These are phyloP conservation scores for Lojkania enalia DNA, from an alignment of 2,329 filamentous ascomycete genomes.

Conservation along the genomic window DNA sequence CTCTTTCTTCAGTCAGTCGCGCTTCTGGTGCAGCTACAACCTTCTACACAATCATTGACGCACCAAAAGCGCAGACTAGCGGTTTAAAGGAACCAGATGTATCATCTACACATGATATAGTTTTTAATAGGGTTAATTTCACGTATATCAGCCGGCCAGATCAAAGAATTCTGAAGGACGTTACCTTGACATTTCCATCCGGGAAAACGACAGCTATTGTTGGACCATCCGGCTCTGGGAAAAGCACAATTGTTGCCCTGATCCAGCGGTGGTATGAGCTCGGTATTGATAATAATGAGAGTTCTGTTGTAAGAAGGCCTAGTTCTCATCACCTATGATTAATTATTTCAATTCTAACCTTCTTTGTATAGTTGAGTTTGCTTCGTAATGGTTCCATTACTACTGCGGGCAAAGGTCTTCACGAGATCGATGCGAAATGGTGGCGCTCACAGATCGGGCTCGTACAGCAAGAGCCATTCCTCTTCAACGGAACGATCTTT, in stretches of 20 bases:
- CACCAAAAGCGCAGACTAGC: constrained; percentile 16
- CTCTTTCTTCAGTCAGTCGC: constrained; percentile 19
- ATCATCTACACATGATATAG: constrained; percentile 26
- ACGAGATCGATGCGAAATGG: constrained; percentile 81
- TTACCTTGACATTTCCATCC: constrained; percentile 75
- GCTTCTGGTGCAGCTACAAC: constrained; percentile 24
- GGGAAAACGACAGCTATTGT: constrained; percentile 94
- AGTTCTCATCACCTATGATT: no score
- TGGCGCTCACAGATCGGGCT: constrained; percentile 86
- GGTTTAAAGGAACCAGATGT: constrained; percentile 19
- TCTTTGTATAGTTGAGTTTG: constrained; percentile 12
- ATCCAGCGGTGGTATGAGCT: constrained; percentile 84
- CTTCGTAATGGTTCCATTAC: constrained; percentile 26
- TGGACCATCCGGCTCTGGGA: constrained; percentile 88
- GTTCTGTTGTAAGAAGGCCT: constrained; percentile 15
- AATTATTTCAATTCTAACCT: background rate
- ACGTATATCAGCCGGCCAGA: constrained; percentile 62
- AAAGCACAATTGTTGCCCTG: constrained; percentile 88
- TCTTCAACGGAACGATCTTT: constrained; percentile 86
- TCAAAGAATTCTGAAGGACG: constrained; percentile 80
- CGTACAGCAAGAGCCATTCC: constrained; percentile 86
- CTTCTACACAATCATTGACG: constrained; percentile 31
- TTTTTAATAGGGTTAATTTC: constrained; percentile 25
- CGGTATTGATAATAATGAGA: constrained; percentile 9
- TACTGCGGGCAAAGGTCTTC: constrained; percentile 60